Base-by-base conservation (phyloP, 148 eudicot species). In the Camellia sinensis region DNA sequence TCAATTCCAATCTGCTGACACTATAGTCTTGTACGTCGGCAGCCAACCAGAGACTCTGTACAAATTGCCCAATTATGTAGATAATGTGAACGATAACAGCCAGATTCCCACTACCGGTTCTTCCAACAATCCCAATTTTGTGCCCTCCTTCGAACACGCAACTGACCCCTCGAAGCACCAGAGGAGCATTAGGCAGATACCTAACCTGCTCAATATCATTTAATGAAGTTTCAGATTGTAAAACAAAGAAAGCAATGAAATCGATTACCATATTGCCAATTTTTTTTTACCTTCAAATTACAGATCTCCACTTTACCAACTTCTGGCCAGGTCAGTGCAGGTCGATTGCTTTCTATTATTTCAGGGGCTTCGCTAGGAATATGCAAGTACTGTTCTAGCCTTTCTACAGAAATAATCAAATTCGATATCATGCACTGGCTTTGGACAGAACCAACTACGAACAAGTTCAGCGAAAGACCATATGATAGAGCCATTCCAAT, bases 31-130 rank as follows among this genome's bases (percentile, higher is more conserved):
- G 83, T 62, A 87, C 75, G 52, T 82, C 82, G 13, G 77, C 50
- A 61, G 93, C 93, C 78, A 90, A 57, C 90, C 87, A 88, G 12
- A 79, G 60, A 74, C 80, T 87, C 57, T 89, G 91, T 46, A 82
- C 41, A 7, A 86, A 80, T 83, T 88, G 93, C 6, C 88, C 88
- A 0, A 82, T 17, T 46, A 82, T 59, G 48, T 69, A 87, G 15
- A 80, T 57, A 45, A 77, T 19, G 17, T 89, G 92, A 37, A 80
- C 72, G 3, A 81, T 50, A 29, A 80, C 62, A 14, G 90, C 79
- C 43, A 86, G 21, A 41, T 61, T 61, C 65, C 65, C 65, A 57
- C 62, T 57, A 2, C 62, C 62, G 2, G 62, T 57, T 7, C 62
- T 57, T 3, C 62, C 62, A 57, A 57, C 62, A 57, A 57, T 57